A percentile compares a stretch with the other conserved stretches of the same genome.
These are phyloP conservation scores for Entonaema liquescens DNA, from an alignment of 495 filamentous ascomycete genomes.

Conservation along the genomic window DNA sequence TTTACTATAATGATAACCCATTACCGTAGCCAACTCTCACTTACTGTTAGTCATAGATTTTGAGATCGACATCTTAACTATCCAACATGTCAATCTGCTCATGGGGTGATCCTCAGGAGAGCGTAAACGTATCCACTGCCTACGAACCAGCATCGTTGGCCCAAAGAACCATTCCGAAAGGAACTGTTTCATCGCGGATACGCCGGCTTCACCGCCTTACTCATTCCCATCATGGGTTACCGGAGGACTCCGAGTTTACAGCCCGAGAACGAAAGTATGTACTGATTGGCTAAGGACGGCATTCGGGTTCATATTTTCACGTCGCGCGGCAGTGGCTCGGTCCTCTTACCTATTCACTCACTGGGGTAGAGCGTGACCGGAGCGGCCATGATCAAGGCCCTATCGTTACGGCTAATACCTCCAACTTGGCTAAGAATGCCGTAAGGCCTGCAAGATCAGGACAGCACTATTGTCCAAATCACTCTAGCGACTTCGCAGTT, in stretches of 20 bases:
- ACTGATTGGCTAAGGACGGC: slow-evolving; percentile 35
- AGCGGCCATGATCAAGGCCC: slow-evolving; percentile 3
- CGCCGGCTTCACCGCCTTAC: slow-evolving; percentile 34
- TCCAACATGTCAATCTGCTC: slow-evolving; percentile 33
- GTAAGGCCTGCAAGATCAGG: background rate
- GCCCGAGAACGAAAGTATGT: slow-evolving; percentile 36
- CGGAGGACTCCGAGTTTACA: slow-evolving; percentile 28
- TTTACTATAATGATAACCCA: slow-evolving; percentile 15
- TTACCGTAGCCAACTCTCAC: background rate
- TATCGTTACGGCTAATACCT: slow-evolving; percentile 4
- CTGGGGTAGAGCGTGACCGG: slow-evolving; percentile 17
- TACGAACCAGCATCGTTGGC: slow-evolving; percentile 1
- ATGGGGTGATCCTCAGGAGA: slow-evolving; percentile 25
- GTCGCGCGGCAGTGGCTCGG: slow-evolving; percentile 26
- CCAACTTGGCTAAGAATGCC: background rate
- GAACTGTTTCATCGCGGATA: slow-evolving; percentile 36
- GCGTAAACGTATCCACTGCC: background rate
- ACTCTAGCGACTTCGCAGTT: slow-evolving; percentile 4
- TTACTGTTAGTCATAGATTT: background rate
- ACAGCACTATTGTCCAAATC: slow-evolving; percentile 23
- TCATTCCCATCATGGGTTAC: slow-evolving; percentile 20
- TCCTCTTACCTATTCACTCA: slow-evolving; percentile 17
- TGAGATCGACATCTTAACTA: background rate
- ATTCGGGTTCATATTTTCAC: slow-evolving; percentile 37
- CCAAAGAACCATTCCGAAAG: slow-evolving; percentile 27